Evolutionary conservation across 805 yeast genomes (phyloP).

Genomic region (Spathaspora hagerdaliae): DNA sequence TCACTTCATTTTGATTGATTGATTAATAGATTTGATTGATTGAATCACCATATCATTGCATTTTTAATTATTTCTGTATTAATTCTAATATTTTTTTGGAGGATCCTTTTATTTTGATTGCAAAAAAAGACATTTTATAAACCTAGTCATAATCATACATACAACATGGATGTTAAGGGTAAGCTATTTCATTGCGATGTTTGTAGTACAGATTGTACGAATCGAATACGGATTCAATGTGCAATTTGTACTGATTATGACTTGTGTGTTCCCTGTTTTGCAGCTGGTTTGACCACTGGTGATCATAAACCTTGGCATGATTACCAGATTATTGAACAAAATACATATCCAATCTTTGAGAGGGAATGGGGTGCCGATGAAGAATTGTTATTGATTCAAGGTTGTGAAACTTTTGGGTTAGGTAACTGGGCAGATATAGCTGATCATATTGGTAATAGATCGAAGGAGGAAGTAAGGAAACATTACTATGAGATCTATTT

Average conservation of each 20-base stretch:
- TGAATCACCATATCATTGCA: not conserved
- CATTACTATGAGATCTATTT: slow-evolving; percentile 78
- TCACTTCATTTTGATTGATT: slow-evolving; percentile 6
- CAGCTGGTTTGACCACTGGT: slow-evolving; percentile 74
- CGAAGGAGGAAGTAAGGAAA: slow-evolving; percentile 83
- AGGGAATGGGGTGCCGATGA: slow-evolving; percentile 99
- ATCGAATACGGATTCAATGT: slow-evolving; percentile 85
- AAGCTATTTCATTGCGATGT: slow-evolving; percentile 82
- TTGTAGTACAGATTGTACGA: slow-evolving; percentile 94
- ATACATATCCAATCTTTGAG: slow-evolving; percentile 87
- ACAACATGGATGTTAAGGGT: slow-evolving; percentile 33
- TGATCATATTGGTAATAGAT: slow-evolving; percentile 89
- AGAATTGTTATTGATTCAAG: slow-evolving; percentile 82
- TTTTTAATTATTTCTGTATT: not conserved
- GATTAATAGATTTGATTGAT: slow-evolving; percentile 6
- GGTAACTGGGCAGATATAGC: slow-evolving; percentile 99
- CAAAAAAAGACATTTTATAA: not conserved
- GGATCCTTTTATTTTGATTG: not conserved
- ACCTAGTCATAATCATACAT: slow-evolving; percentile 15
- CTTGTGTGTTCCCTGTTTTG: slow-evolving; percentile 96
- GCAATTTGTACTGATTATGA: slow-evolving; percentile 93
- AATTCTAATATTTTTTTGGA: too few species aligned
- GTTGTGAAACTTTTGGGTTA: slow-evolving; percentile 84
- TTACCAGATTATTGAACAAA: slow-evolving; percentile 88
- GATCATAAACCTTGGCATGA: slow-evolving; percentile 94